Evolutionary conservation across 345 rosid genomes (phyloP).

Genomic region (Toxicodendron radicans): DNA sequence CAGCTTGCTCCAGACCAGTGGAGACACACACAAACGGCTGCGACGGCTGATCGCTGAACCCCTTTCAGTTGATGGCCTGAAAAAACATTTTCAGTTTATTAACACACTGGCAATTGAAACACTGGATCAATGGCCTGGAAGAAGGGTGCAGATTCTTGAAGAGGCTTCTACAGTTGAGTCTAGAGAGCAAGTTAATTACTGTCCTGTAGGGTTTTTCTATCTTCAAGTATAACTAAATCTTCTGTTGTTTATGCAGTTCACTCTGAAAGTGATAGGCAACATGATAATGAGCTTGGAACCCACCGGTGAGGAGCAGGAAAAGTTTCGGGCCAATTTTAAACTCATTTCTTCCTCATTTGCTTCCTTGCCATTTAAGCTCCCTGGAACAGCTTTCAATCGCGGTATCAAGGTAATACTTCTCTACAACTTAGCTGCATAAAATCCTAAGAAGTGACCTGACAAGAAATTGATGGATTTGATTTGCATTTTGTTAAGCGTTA

Average conservation of each 20-base stretch:
- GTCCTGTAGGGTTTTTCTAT: neutral
- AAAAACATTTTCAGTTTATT: constrained; percentile 58
- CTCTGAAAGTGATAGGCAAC: constrained; percentile 67
- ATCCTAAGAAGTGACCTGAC: neutral
- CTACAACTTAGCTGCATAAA: neutral
- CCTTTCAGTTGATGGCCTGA: constrained; percentile 58
- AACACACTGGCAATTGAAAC: constrained; percentile 48
- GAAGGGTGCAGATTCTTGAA: constrained; percentile 49
- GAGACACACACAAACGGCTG: constrained; percentile 60
- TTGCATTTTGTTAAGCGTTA: too few relatives aligned
- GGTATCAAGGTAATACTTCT: constrained; percentile 48
- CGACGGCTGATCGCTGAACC: constrained; percentile 59
- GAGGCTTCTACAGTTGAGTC: constrained; percentile 68
- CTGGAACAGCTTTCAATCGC: constrained; percentile 58
- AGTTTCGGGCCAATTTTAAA: constrained; percentile 61
- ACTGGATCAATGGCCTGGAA: constrained; percentile 51
- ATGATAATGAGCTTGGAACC: constrained; percentile 80
- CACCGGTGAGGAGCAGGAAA: constrained; percentile 55
- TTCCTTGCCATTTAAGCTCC: constrained; percentile 62
- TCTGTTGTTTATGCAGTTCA: constrained; percentile 43
- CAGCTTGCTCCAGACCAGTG: constrained; percentile 62
- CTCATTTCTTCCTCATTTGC: constrained; percentile 66
- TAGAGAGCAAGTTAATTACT: neutral
- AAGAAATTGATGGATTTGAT: too few relatives aligned
- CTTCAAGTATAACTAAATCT: neutral